Conservation (phyloP, 2,329 filamentous ascomycete species). For the Fusarium neocosmosporiellum region DNA sequence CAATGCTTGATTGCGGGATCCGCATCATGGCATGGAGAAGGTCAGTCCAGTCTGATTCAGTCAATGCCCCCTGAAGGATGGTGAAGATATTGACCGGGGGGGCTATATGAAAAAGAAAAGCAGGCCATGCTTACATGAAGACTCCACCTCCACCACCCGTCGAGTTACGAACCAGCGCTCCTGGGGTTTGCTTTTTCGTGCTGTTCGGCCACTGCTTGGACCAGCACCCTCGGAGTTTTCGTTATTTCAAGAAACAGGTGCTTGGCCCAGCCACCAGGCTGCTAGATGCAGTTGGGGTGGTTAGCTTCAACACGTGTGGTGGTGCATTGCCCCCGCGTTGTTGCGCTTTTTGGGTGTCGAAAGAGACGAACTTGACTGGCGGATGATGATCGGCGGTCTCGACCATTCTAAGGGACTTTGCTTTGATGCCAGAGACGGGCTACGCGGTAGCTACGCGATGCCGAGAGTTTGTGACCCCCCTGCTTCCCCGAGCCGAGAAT, state of each 20-base stretch:
- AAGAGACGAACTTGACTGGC: slow-evolving; percentile 10
- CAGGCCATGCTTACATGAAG: slow-evolving; percentile 37
- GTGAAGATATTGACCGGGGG: slow-evolving; percentile 25
- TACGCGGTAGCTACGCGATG: neutral
- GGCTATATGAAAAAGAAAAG: slow-evolving; percentile 31
- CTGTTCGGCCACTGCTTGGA: slow-evolving; percentile 8
- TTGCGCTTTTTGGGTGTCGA: slow-evolving; percentile 15
- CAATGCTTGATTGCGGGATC: neutral
- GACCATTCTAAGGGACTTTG: slow-evolving; percentile 7
- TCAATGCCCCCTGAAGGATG: neutral
- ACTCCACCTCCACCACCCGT: slow-evolving; percentile 27
- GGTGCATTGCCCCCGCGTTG: slow-evolving; percentile 17
- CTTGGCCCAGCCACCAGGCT: slow-evolving; percentile 24
- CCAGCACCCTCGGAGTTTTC: neutral
- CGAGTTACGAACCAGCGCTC: slow-evolving; percentile 17
- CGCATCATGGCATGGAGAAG: neutral
- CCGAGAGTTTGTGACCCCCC: neutral
- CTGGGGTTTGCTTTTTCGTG: slow-evolving; percentile 29
- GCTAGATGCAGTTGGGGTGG: slow-evolving; percentile 18
- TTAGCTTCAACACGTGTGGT: slow-evolving; percentile 21
- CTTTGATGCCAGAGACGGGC: neutral
- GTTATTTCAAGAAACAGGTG: slow-evolving; percentile 21
- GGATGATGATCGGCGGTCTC: slow-evolving; percentile 24
- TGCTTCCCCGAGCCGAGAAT: neutral
- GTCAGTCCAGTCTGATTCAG: neutral